A percentile compares a stretch with the other conserved stretches of the same genome.
phyloP scores from a whole-genome alignment of 2,329 filamentous ascomycete genomes.

The Sordariomycetes sp. region DNA sequence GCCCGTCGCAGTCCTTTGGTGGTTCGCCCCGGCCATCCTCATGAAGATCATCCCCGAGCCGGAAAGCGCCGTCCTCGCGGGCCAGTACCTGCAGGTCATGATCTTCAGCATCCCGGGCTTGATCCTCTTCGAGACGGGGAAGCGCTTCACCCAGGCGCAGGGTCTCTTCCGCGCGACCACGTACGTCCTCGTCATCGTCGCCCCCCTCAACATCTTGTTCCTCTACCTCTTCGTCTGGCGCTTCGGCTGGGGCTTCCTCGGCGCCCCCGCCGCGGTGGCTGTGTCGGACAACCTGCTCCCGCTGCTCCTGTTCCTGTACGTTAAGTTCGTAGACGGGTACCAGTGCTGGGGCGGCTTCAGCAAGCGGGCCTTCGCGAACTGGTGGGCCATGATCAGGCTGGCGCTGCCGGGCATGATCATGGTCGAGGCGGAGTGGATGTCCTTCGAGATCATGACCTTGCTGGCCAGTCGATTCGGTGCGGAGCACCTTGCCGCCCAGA shows the following conservation, averaged over 20 bases:
- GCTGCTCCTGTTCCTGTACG: conserved; percentile 67
- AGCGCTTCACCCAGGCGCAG: conserved; percentile 76
- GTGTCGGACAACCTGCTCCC: conserved; percentile 73
- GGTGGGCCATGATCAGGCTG: conserved; percentile 74
- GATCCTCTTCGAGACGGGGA: conserved; percentile 67
- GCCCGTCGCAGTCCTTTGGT: conserved; percentile 66
- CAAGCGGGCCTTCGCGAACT: conserved; percentile 60
- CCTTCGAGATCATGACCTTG: conserved; percentile 87
- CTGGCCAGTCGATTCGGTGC: conserved; percentile 71
- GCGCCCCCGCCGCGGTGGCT: conserved; percentile 72
- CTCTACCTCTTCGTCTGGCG: conserved; percentile 75
- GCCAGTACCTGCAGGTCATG: conserved; percentile 63
- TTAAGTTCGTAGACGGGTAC: conserved; percentile 61
- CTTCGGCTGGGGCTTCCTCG: conserved; percentile 60
- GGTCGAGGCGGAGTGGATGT: conserved; percentile 88
- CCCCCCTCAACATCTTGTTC: conserved; percentile 67
- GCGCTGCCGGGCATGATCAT: conserved; percentile 85
- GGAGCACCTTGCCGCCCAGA: conserved; percentile 77
- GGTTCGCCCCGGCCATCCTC: conserved; percentile 58
- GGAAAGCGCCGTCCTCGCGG: conserved; percentile 61
- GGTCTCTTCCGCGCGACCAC: conserved; percentile 72
- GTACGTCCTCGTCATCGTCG: conserved; percentile 67
- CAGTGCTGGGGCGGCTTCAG: conserved; percentile 83
- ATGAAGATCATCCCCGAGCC: conserved; percentile 29
- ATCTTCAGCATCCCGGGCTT: conserved; percentile 68